Evolutionary conservation across 768 basidiomycete species (phyloP).

Genomic region (Hericium erinaceus): DNA sequence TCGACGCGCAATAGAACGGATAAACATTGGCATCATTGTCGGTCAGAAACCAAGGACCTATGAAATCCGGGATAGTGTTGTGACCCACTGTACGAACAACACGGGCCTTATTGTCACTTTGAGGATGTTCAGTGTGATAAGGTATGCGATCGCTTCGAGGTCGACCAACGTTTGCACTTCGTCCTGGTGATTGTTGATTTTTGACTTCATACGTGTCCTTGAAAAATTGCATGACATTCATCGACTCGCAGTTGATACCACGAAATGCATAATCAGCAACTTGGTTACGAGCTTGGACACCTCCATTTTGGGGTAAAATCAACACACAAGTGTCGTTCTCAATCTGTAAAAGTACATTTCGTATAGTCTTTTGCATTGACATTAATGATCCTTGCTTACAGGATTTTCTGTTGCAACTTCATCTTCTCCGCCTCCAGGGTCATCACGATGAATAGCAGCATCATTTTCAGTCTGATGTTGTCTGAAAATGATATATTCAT

Average conservation of each 20-base stretch:
- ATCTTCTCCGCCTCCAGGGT: too few species aligned
- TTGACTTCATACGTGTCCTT: constrained; percentile 8
- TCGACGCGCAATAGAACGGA: too few species aligned
- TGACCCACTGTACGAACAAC: constrained; percentile 19
- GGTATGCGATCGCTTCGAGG: constrained; percentile 11
- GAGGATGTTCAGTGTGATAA: constrained; percentile 3
- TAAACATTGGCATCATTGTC: constrained; percentile 20
- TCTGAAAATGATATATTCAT: too few species aligned
- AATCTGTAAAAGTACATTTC: too few species aligned
- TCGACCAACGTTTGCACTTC: too few species aligned
- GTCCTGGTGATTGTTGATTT: background rate
- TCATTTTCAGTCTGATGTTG: too few species aligned
- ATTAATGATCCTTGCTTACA: too few species aligned
- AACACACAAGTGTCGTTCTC: too few species aligned
- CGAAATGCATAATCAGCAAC: background rate
- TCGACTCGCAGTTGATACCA: background rate
- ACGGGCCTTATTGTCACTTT: constrained; percentile 5
- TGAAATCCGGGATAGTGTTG: constrained; percentile 26
- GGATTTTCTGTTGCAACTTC: too few species aligned
- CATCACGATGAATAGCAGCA: too few species aligned
- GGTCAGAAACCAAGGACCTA: constrained; percentile 27
- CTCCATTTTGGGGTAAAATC: too few species aligned
- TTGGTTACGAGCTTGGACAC: background rate
- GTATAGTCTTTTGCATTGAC: too few species aligned
- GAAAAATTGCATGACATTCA: background rate